Evolutionary conservation across 352 stramenopile species (phyloP), one percentile per base, ranked within the genome.

Genomic region (Paralagenidium karlingii): DNA sequence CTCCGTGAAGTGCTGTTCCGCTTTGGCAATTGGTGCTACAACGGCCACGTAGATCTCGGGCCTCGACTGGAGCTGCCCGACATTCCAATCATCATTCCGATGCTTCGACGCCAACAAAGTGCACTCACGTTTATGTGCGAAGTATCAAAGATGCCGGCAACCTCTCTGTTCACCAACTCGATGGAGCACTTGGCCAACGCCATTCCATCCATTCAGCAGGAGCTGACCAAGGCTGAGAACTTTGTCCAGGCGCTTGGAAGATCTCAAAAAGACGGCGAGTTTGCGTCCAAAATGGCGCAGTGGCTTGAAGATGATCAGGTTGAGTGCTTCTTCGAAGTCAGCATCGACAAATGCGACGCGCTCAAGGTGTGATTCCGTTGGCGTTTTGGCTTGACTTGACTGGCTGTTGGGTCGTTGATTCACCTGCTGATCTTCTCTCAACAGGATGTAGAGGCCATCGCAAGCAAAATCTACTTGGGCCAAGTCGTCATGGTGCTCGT

Each of bases 21-120:
- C 39, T 97, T 97, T 49, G 91, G 91, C 24, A 93, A 79, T 49
- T 97, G 91, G 91, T 97, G 88, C 63, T 97, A 97, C 73, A 89
- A 84, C 43, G 88, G 89, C 2, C 68, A 84, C 46, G 84, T 97
- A 12, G 80, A 97, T 34, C 58, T 97, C 2, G 82, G 76, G 1
- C 71, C 87, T 0, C 88, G 89, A 34, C 62, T 97, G 27, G 68
- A 84, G 37, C 62, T 97, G 15, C 58, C 62, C 0, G 88, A 97
- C 49, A 86, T 97, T 32, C 86, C 89, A 4, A 75, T 94, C 53
- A 86, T 97, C 28, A 97, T 97, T 29, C 88, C 88, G 34, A 92
- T 94, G 58, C 59, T 97, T 18, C 67, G 87, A 36, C 68, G 93
- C 30, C 88, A 97, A 53, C 90, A 98, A 32, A 92, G 62, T 36